These are phyloP conservation scores for Colletotrichum simmondsii DNA, from an alignment of 2,329 filamentous ascomycete species.

Conservation along the genomic window DNA sequence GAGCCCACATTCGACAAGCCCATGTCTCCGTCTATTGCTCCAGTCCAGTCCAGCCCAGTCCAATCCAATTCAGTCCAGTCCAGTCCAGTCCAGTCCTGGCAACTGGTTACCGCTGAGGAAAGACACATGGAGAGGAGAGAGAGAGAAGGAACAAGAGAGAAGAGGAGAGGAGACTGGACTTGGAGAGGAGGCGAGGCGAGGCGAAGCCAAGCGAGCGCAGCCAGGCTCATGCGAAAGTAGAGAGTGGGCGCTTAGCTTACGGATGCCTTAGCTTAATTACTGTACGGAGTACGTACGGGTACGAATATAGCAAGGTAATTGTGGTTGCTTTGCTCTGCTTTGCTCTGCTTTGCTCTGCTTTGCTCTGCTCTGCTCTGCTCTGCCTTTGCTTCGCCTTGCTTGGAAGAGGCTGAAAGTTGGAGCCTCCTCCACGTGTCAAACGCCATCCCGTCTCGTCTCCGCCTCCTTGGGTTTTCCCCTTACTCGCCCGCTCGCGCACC, in stretches of 20 bases:
- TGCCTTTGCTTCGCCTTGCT: neutral
- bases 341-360: neutral
- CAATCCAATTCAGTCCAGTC: neutral
- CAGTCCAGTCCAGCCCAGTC: neutral
- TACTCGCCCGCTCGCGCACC: constrained; percentile 17
- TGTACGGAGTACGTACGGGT: neutral
- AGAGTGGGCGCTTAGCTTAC: constrained; percentile 14
- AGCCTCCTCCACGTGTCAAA: constrained; percentile 22
- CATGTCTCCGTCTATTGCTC: constrained; percentile 3
- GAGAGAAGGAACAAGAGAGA: neutral
- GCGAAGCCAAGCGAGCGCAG: neutral
- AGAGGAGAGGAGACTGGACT: neutral
- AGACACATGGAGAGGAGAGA: neutral
- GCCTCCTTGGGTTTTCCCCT: constrained; percentile 16
- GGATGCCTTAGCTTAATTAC: constrained; percentile 4
- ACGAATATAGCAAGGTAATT: neutral
- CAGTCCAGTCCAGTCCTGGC: neutral
- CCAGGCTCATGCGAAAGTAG: constrained; percentile 1
- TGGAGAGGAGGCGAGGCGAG: neutral
- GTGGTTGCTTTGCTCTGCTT: neutral
- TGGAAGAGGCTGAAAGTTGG: constrained; percentile 9
- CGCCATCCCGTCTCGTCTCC: constrained; percentile 18
- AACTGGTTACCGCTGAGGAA: neutral
- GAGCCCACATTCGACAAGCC: neutral
- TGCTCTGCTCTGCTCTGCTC: neutral